Conservation (phyloP, 2,329 filamentous ascomycete genomes). For the Dothistroma pini region DNA sequence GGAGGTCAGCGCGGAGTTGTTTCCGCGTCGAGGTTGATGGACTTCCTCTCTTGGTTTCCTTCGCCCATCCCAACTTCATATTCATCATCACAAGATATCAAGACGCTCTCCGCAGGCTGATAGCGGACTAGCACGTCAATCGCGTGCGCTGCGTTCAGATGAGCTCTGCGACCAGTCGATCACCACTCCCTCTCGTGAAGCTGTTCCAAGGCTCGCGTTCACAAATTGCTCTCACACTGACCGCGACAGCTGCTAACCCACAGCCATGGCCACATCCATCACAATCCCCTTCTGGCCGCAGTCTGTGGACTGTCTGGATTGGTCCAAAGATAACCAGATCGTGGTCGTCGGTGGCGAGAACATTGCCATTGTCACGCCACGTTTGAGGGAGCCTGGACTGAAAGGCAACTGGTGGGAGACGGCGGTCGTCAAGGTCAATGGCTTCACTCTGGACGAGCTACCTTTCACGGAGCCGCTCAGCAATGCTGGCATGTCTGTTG, state of each 20-base stretch:
- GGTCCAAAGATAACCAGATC: constrained; percentile 57
- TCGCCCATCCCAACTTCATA: background rate
- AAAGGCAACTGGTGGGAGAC: constrained; percentile 34
- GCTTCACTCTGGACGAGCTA: constrained; percentile 51
- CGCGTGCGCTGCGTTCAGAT: background rate
- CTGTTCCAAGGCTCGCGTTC: constrained; percentile 3
- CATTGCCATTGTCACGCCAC: constrained; percentile 48
- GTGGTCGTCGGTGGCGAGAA: constrained; percentile 55
- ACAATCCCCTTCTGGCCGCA: constrained; percentile 47
- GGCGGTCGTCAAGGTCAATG: constrained; percentile 46
- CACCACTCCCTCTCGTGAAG: background rate
- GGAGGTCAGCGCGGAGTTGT: background rate
- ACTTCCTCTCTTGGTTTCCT: background rate
- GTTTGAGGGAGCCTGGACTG: constrained; percentile 25
- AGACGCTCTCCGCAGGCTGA: background rate
- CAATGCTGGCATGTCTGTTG: constrained; percentile 51
- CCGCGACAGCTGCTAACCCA: constrained; percentile 3
- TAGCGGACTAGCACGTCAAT: background rate
- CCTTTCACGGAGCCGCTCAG: constrained; percentile 45
- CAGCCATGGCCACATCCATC: constrained; percentile 22
- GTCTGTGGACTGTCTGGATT: constrained; percentile 52
- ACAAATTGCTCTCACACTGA: constrained; percentile 4
- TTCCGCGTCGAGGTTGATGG: background rate
- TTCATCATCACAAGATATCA: background rate
- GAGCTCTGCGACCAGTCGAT: background rate